phyloP scores from a whole-genome alignment of 371 early-diverging fungal genomes.

The Mortierella sp. region DNA sequence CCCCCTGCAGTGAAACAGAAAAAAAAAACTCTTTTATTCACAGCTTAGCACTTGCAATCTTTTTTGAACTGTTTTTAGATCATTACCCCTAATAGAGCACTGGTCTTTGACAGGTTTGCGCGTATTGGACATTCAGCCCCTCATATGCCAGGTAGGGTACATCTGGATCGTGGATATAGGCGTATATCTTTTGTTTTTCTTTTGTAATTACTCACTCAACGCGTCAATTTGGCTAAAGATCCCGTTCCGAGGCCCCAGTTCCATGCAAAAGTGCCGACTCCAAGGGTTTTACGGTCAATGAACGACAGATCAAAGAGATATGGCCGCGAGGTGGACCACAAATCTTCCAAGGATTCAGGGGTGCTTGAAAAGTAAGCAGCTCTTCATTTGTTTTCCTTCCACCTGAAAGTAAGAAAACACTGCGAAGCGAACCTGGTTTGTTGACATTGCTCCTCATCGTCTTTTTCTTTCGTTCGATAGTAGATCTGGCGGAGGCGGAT shows the following conservation, averaged over 20 bases:
- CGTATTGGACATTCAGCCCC: neutral
- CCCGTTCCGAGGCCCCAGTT: conserved; percentile 25
- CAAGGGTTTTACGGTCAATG: conserved; percentile 23
- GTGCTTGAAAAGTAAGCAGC: neutral
- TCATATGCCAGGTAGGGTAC: neutral
- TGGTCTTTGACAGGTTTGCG: conserved; percentile 1
- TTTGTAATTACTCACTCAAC: neutral
- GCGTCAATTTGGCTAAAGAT: neutral
- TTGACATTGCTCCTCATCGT: no score
- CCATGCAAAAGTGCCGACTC: conserved; percentile 25
- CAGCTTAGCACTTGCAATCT: neutral
- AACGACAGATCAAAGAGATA: conserved; percentile 33
- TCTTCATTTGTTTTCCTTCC: neutral
- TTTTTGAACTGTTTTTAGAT: conserved; percentile 7
- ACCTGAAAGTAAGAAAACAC: neutral
- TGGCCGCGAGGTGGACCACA: conserved; percentile 26
- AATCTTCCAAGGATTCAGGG: neutral
- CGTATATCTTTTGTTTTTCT: neutral
- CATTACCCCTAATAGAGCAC: conserved; percentile 9
- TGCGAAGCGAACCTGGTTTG: neutral
- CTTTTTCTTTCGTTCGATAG: neutral
- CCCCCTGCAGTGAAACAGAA: neutral
- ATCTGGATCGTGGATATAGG: neutral
- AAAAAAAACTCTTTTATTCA: neutral
- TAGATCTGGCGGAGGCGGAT: conserved; percentile 13